Percentiles rank a stretch among this genome's conserved stretches.
phyloP scores from a whole-genome alignment of 225 moss, liverwort and hornwort species.

The Physcomitrium patens region DNA sequence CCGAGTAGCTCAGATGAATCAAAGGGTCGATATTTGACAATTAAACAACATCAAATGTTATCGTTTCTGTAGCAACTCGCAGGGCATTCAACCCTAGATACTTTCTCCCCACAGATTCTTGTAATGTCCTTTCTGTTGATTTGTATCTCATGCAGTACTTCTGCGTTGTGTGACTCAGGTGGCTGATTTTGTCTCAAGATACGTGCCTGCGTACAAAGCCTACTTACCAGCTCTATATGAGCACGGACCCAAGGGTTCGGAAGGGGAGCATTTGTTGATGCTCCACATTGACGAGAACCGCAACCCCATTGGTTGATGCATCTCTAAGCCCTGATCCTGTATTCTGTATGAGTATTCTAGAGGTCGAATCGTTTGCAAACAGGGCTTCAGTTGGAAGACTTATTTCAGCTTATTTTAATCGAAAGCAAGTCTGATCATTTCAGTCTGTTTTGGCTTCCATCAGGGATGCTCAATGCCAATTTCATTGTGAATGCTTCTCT shows the following conservation, averaged over 20 bases:
- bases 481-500: not conserved
- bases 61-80: not conserved
- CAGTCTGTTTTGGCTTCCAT: not conserved
- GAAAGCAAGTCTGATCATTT: not conserved
- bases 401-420: not conserved
- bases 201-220: constrained; percentile 89
- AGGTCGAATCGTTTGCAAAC: not conserved
- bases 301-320: constrained; percentile 64
- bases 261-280: constrained; percentile 51
- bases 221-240: constrained; percentile 82
- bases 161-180: constrained; percentile 46
- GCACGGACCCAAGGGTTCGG: constrained; percentile 59
- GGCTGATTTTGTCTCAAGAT: constrained; percentile 88
- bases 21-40: not conserved
- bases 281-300: constrained; percentile 69
- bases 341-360: not conserved
- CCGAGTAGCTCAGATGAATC: not conserved
- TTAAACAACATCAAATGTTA: not conserved
- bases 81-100: constrained; percentile 8
- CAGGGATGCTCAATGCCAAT: not conserved
- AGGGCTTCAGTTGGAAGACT: not conserved
- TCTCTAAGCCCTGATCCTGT: not conserved
- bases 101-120: constrained; percentile 4
- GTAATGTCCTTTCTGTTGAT: constrained; percentile 2
- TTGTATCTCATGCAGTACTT: constrained; percentile 14